Base-by-base conservation (phyloP, 257 asterid species). In the Gardenia jasminoides region DNA sequence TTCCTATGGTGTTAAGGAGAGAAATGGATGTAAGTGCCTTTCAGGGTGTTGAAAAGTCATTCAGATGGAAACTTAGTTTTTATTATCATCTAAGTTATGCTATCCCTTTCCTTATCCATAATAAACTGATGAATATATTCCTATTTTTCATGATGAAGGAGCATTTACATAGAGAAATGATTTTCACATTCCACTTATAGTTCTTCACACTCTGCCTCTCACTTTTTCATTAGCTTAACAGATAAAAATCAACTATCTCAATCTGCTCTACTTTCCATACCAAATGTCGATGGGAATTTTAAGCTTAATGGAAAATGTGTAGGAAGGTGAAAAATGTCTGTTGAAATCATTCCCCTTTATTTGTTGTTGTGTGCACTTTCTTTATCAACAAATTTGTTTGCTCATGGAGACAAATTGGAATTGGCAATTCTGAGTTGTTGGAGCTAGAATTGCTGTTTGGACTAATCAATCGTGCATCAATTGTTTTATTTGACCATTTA, bases 401-500 rank as follows among this genome's bases (percentile, higher is more conserved):
- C 54, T 16, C 48, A 12, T 70, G 28, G 16, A 26, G 16, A 47
- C 10, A 8, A 11, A 33, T 0, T 33, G 48, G 77, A 59, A 20
- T 79, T 47, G 61, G 33, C 31, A 73, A 71, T 17, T 28, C 4
- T 58, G 17, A 13, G 73, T 61, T 61, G 3, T 77, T 74, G 24
- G 74, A 65, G 50, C 11, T 20, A 31, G 48, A 67, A 62, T 41
- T 39, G 17, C 11, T 76, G 33, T 30, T 28, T 24, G 8, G 26
- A 9, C 3, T 22, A 10, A 16, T 73, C 31, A 31, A 67, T 59
- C 36, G 4, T 78, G 69, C 12, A 74, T n/a, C 46, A 66, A 58
- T 59, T 16, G 30, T 54, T 74, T 59, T 52, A 36, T 61, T 44
- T 47, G 22, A 56, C 6, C 65, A 76, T 48, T 67, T 75, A 82